Evolutionary conservation across 129 eudicot genomes (phyloP).

Genomic region (Flaveria linearis): DNA sequence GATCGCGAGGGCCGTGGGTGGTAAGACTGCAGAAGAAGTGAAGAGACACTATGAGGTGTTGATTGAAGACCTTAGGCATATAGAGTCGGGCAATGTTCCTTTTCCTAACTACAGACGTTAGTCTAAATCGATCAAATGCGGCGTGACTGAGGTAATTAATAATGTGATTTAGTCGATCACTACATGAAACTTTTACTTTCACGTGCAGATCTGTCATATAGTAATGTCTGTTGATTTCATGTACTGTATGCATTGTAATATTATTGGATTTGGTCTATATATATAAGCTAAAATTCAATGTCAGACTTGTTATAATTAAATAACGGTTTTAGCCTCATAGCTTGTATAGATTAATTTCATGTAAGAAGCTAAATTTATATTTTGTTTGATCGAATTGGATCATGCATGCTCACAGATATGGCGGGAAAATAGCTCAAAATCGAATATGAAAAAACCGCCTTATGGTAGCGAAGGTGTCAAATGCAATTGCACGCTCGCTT

Average conservation of each 20-base stretch:
- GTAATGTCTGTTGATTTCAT: slow-evolving; percentile 13
- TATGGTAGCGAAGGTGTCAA: no score
- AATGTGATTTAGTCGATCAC: slow-evolving; percentile 4
- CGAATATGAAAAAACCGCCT: no score
- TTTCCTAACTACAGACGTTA: slow-evolving; percentile 59
- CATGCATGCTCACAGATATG: no score
- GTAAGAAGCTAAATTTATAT: no score
- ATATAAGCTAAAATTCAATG: slow-evolving; percentile 8
- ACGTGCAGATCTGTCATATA: not conserved
- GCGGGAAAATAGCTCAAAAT: no score
- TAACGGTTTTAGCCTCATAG: not conserved
- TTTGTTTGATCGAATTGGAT: no score
- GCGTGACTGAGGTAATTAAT: slow-evolving; percentile 28
- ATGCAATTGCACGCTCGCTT: no score
- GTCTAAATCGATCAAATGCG: not conserved
- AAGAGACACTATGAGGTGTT: slow-evolving; percentile 80
- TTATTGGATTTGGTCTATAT: not conserved
- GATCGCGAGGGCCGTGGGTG: slow-evolving; percentile 77
- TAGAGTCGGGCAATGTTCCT: slow-evolving; percentile 72
- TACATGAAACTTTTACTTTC: not conserved
- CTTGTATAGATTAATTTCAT: no score
- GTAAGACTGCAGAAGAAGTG: slow-evolving; percentile 82
- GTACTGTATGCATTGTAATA: slow-evolving; percentile 13
- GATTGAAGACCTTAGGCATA: slow-evolving; percentile 71
- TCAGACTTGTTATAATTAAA: not conserved